Evolutionary conservation across 2,329 filamentous ascomycete genomes (phyloP).

Genomic region (Exophiala xenobiotica): DNA sequence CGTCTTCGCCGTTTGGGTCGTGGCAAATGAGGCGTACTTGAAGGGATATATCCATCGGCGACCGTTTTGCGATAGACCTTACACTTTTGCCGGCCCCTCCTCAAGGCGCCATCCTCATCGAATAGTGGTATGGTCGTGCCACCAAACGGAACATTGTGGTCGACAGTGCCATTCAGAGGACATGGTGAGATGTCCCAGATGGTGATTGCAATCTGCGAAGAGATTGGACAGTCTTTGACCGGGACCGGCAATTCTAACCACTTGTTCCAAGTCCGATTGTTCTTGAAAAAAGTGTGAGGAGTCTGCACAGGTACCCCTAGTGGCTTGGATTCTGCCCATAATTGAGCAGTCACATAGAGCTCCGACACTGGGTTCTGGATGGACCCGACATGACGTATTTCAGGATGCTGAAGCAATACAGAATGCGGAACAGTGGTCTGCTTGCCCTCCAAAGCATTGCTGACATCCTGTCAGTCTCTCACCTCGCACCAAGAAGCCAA

Average conservation of each 20-base stretch:
- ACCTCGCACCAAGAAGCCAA: constrained; percentile 19
- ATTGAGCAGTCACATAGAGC: constrained; percentile 86
- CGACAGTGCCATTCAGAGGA: constrained; percentile 66
- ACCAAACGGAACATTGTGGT: constrained; percentile 85
- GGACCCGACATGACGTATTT: constrained; percentile 83
- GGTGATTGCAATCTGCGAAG: constrained; percentile 85
- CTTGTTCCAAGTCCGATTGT: constrained; percentile 77
- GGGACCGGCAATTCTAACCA: constrained; percentile 87
- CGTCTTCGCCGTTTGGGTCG: constrained; percentile 55
- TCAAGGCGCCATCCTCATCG: constrained; percentile 83
- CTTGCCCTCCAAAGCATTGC: constrained; percentile 73
- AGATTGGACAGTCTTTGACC: constrained; percentile 77
- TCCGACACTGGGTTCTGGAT: constrained; percentile 78
- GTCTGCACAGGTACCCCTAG: constrained; percentile 90
- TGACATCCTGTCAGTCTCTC: constrained; percentile 38
- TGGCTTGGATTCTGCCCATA: constrained; percentile 95
- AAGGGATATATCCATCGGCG: constrained; percentile 80
- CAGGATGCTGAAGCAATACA: constrained; percentile 72
- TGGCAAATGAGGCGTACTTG: constrained; percentile 71
- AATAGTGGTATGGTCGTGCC: constrained; percentile 92
- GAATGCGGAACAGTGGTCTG: constrained; percentile 74
- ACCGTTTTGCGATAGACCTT: constrained; percentile 75
- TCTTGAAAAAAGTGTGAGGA: constrained; percentile 85
- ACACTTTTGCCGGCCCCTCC: constrained; percentile 92
- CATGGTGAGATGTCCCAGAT: constrained; percentile 90